A percentile compares a stretch with the other conserved stretches of the same genome.
Evolutionary conservation across 495 filamentous ascomycete species (phyloP).

Genomic region (Xylaria palmicola): DNA sequence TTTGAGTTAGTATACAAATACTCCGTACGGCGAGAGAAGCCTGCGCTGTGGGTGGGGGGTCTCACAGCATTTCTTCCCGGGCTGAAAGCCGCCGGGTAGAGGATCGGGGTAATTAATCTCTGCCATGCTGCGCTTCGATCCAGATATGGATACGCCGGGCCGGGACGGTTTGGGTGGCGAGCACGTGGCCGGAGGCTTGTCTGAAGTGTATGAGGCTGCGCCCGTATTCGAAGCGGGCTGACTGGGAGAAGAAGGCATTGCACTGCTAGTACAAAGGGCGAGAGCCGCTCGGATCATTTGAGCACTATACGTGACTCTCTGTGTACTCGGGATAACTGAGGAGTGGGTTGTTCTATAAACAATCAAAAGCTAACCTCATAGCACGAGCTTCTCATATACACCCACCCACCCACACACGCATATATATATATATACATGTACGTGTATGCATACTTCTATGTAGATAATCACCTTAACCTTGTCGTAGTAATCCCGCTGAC

Average conservation of each 20-base stretch:
- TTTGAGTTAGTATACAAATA: background rate
- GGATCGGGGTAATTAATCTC: slow-evolving; percentile 28
- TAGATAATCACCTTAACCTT: background rate
- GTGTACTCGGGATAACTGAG: too few species aligned
- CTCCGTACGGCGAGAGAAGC: background rate
- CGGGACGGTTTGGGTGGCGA: background rate
- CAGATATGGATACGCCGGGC: background rate
- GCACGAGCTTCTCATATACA: too few species aligned
- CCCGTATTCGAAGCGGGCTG: background rate
- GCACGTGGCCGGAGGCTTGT: background rate
- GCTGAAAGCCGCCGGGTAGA: slow-evolving; percentile 27
- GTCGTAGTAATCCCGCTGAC: background rate
- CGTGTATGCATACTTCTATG: background rate
- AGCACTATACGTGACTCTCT: too few species aligned
- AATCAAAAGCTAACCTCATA: too few species aligned
- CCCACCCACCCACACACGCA: too few species aligned
- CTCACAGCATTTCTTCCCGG: slow-evolving; percentile 28
- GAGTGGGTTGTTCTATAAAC: too few species aligned
- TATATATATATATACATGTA: background rate
- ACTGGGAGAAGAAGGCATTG: slow-evolving; percentile 16
- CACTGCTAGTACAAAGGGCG: background rate
- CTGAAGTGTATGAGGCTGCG: background rate
- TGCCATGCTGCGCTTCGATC: slow-evolving; percentile 1
- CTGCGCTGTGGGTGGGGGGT: background rate
- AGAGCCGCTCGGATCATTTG: background rate